A percentile compares a stretch with the other conserved stretches of the same genome.
These are phyloP conservation scores for Ciborinia camelliae DNA, from an alignment of 2,329 filamentous ascomycete species.

Conservation along the genomic window DNA sequence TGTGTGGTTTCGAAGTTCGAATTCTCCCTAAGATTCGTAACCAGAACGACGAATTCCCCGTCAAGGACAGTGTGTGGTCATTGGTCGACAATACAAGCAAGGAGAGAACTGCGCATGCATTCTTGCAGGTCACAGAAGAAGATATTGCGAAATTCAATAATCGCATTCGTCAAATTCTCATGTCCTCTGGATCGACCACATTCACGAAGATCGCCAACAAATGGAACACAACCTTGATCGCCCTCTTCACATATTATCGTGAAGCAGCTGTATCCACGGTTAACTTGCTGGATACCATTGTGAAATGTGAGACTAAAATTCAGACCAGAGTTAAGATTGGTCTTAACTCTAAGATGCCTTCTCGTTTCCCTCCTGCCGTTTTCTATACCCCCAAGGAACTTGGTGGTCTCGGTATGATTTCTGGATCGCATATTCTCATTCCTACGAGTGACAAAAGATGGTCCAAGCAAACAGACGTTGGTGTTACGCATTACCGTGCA, in stretches of 20 bases:
- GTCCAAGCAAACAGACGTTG: constrained; percentile 97
- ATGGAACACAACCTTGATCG: constrained; percentile 97
- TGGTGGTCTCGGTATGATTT: constrained; percentile 97
- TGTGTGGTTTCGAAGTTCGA: constrained; percentile 96
- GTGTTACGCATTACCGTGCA: constrained; percentile 92
- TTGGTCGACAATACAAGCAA: constrained; percentile 95
- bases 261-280: constrained; percentile 96
- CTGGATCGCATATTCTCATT: constrained; percentile 95
- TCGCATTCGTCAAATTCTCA: constrained; percentile 94
- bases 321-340: constrained; percentile 99
- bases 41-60: constrained; percentile 90
- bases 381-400: constrained; percentile 99
- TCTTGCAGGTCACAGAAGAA: constrained; percentile 95
- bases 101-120: constrained; percentile 94
- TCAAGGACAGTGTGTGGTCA: constrained; percentile 98
- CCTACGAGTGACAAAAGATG: constrained; percentile 96
- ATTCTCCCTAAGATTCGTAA: constrained; percentile 95
- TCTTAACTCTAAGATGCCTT: constrained; percentile 98
- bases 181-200: constrained; percentile 98
- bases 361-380: constrained; percentile 93
- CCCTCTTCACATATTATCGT: constrained; percentile 96
- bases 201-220: constrained; percentile 99
- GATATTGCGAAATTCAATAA: constrained; percentile 99
- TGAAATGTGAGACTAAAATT: constrained; percentile 99
- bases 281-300: constrained; percentile 90